Evolutionary conservation across 345 rosid genomes (phyloP).

Genomic region (Rubroshorea leprosula): DNA sequence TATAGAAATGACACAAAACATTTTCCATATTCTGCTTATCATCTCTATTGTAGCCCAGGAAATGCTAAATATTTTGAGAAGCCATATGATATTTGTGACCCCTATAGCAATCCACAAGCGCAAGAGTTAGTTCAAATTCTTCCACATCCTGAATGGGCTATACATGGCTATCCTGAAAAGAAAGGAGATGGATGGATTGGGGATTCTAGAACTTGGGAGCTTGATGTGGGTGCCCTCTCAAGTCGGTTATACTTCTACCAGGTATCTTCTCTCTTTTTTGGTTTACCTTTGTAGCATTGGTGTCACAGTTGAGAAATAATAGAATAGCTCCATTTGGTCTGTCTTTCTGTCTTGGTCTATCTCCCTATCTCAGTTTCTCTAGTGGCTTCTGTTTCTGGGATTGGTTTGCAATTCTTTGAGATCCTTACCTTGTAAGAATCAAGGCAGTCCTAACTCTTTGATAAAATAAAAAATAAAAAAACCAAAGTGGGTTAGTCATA

Average conservation of each 20-base stretch:
- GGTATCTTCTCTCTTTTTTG: conserved; percentile 12
- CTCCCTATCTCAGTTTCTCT: too few relatives aligned
- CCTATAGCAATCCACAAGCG: conserved; percentile 49
- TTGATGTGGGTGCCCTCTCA: conserved; percentile 42
- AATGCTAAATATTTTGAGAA: conserved; percentile 31
- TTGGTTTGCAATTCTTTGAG: too few relatives aligned
- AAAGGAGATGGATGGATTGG: conserved; percentile 46
- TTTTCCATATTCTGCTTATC: conserved; percentile 40
- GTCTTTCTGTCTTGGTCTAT: too few relatives aligned
- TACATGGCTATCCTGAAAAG: conserved; percentile 40
- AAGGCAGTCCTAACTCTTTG: too few relatives aligned
- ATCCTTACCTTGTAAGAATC: too few relatives aligned
- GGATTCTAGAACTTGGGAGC: conserved; percentile 47
- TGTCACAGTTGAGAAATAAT: too few relatives aligned
- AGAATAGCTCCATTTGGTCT: too few relatives aligned
- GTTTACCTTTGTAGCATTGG: too few relatives aligned
- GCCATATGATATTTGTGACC: conserved; percentile 33
- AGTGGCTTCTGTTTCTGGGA: too few relatives aligned
- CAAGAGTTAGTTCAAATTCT: conserved; percentile 46
- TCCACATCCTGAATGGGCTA: conserved; percentile 41
- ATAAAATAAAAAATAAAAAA: too few relatives aligned
- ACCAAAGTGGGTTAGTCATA: too few relatives aligned
- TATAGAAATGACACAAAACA: conserved; percentile 27
- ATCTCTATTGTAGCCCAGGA: conserved; percentile 39
- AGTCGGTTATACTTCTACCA: conserved; percentile 34